phyloP scores from a whole-genome alignment of 2,329 filamentous ascomycete species.

The Microdochium nivale region DNA sequence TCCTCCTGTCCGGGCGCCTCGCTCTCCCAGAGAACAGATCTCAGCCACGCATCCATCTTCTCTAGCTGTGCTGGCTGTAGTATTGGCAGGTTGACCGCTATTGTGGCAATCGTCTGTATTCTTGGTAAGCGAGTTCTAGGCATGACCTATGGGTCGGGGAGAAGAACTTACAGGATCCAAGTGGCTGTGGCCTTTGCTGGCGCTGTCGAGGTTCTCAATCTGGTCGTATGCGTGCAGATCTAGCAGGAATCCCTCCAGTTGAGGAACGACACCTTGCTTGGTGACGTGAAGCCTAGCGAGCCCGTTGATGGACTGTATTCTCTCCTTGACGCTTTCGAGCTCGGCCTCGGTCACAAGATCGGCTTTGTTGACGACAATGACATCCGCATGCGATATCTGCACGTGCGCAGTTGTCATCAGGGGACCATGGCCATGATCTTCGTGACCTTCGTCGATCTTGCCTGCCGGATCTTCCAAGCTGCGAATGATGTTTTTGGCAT shows the following conservation, averaged over 20 bases:
- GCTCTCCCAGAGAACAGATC: conserved; percentile 76
- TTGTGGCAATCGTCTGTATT: conserved; percentile 70
- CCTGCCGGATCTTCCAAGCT: conserved; percentile 66
- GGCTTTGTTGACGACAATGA: conserved; percentile 88
- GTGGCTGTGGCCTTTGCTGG: conserved; percentile 76
- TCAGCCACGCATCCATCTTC: conserved; percentile 71
- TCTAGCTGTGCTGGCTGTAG: conserved; percentile 50
- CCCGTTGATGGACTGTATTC: conserved; percentile 81
- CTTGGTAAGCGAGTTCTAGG: conserved; percentile 12
- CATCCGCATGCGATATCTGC: conserved; percentile 94
- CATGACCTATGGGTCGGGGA: not conserved
- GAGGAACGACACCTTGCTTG: conserved; percentile 67
- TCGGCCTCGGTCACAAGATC: conserved; percentile 70
- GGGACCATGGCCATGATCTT: conserved; percentile 48
- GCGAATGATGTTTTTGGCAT: conserved; percentile 83
- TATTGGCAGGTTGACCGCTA: conserved; percentile 59
- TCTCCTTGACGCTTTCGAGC: conserved; percentile 57
- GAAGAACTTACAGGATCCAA: conserved; percentile 63
- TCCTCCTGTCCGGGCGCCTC: conserved; percentile 40
- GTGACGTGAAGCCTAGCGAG: conserved; percentile 80
- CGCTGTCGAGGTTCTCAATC: conserved; percentile 63
- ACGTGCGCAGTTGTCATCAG: conserved; percentile 87
- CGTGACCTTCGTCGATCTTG: conserved; percentile 41
- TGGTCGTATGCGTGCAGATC: conserved; percentile 91
- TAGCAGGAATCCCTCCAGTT: conserved; percentile 76